These are phyloP conservation scores for Dendrocalamus latiflorus DNA, from an alignment of 202 grass and related monocot genomes.

Conservation along the genomic window DNA sequence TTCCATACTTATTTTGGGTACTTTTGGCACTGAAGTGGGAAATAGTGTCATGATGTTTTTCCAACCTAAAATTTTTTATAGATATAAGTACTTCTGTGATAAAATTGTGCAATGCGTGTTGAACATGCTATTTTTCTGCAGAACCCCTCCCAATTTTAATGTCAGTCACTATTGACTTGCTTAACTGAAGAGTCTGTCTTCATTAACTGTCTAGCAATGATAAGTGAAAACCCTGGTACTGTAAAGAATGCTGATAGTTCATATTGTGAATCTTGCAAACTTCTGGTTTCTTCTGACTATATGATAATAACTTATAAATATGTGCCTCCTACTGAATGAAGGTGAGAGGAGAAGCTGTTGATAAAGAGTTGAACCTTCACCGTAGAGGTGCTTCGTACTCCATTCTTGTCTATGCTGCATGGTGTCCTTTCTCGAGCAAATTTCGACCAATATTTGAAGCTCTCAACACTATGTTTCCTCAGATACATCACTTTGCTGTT, in stretches of 20 bases:
- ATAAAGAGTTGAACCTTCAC: slow-evolving; percentile 50
- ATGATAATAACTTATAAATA: not conserved
- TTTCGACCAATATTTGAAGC: slow-evolving; percentile 66
- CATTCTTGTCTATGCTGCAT: slow-evolving; percentile 75
- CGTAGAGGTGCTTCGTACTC: slow-evolving; percentile 46
- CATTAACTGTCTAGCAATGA: not conserved
- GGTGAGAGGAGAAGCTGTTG: slow-evolving; percentile 66
- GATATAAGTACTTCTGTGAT: not conserved
- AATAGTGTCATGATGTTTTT: not conserved
- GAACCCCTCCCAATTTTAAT: not conserved
- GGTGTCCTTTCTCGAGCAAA: slow-evolving; percentile 89
- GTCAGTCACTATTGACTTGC: not conserved
- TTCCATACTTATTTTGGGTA: not conserved
- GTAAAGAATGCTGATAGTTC: not conserved
- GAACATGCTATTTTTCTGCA: not conserved
- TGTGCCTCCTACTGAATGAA: slow-evolving; percentile 55
- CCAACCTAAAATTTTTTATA: not conserved
- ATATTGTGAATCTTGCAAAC: not conserved
- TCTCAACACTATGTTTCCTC: slow-evolving; percentile 89
- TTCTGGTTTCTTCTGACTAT: not conserved
- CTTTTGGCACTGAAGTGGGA: not conserved
- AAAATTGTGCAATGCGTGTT: not conserved
- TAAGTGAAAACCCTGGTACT: not conserved
- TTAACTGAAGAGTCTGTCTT: not conserved
- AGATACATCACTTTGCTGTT: slow-evolving; percentile 71